A percentile compares a stretch with the other conserved stretches of the same genome.
phyloP scores from a whole-genome alignment of 2,329 filamentous ascomycete species.

The Fusarium irregulare region DNA sequence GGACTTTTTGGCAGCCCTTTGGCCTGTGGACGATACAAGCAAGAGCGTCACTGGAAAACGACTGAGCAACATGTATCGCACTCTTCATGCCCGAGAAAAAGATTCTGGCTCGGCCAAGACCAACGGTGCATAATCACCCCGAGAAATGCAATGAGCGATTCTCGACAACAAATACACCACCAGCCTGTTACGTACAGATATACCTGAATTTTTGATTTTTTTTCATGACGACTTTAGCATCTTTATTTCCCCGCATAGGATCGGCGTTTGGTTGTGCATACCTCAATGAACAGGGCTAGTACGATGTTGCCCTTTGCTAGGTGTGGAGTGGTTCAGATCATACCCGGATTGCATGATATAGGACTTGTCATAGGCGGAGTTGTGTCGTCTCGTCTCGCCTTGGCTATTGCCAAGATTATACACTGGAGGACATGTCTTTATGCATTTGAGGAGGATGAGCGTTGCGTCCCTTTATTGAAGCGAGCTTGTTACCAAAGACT shows the following conservation, averaged over 20 bases:
- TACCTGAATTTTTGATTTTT: slow-evolving; percentile 30
- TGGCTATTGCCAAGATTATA: slow-evolving; percentile 32
- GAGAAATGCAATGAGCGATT: slow-evolving; percentile 1
- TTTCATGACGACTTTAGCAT: slow-evolving; percentile 40
- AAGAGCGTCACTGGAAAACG: slow-evolving; percentile 58
- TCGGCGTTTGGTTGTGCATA: slow-evolving; percentile 46
- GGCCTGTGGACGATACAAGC: slow-evolving; percentile 60
- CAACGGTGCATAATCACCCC: slow-evolving; percentile 48
- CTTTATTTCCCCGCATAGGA: slow-evolving; percentile 43
- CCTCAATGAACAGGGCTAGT: slow-evolving; percentile 37
- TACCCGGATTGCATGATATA: slow-evolving; percentile 47
- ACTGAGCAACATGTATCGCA: slow-evolving; percentile 59
- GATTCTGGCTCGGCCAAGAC: slow-evolving; percentile 47
- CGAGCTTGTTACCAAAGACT: slow-evolving; percentile 16
- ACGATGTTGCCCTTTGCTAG: slow-evolving; percentile 36
- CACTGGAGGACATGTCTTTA: slow-evolving; percentile 23
- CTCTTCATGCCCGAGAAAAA: slow-evolving; percentile 52
- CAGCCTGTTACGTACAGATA: slow-evolving; percentile 33
- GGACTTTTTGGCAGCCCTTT: slow-evolving; percentile 59
- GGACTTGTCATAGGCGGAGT: slow-evolving; percentile 43
- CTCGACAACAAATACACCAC: not conserved
- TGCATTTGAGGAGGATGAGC: slow-evolving; percentile 30
- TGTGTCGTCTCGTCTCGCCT: slow-evolving; percentile 31
- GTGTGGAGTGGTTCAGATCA: slow-evolving; percentile 42
- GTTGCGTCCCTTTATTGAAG: slow-evolving; percentile 28